Percentiles rank a stretch among this genome's conserved stretches.
Conservation (phyloP, 305 asterid species). For the Plantago coronopus region DNA sequence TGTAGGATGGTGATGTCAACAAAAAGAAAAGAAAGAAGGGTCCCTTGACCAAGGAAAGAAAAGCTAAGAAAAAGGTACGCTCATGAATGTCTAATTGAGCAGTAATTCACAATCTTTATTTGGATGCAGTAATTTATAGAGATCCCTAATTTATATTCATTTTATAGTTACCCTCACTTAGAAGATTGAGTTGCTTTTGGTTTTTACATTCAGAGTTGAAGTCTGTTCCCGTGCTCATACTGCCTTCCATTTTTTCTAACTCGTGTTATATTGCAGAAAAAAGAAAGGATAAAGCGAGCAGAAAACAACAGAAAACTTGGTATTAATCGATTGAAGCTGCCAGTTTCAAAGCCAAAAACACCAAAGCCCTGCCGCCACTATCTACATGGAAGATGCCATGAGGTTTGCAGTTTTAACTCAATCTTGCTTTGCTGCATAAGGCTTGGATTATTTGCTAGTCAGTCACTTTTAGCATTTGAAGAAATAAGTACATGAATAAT, state of each 20-base stretch:
- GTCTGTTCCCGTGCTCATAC: neutral
- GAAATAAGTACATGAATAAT: slow-evolving; percentile 6
- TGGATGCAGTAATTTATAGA: neutral
- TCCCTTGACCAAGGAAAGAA: slow-evolving; percentile 54
- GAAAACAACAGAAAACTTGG: slow-evolving; percentile 72
- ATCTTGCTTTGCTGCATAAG: slow-evolving; percentile 12
- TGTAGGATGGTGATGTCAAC: slow-evolving; percentile 44
- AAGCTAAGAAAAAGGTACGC: slow-evolving; percentile 67
- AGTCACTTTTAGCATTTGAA: slow-evolving; percentile 8
- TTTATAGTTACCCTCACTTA: neutral
- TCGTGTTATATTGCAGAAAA: slow-evolving; percentile 49
- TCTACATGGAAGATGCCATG: slow-evolving; percentile 76
- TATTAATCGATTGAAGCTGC: slow-evolving; percentile 67
- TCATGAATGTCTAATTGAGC: slow-evolving; percentile 6
- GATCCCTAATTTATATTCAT: neutral
- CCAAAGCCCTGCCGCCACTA: slow-evolving; percentile 69
- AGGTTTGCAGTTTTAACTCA: slow-evolving; percentile 39
- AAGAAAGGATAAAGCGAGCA: slow-evolving; percentile 65
- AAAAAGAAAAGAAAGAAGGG: slow-evolving; percentile 58
- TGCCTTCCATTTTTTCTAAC: slow-evolving; percentile 10
- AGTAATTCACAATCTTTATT: neutral
- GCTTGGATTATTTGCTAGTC: slow-evolving; percentile 10
- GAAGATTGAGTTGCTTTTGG: neutral
- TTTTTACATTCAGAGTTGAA: neutral
- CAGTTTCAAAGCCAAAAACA: slow-evolving; percentile 53